These are phyloP conservation scores for Desmodesmus armatus DNA, from an alignment of 139 green algal genomes.

Conservation along the genomic window DNA sequence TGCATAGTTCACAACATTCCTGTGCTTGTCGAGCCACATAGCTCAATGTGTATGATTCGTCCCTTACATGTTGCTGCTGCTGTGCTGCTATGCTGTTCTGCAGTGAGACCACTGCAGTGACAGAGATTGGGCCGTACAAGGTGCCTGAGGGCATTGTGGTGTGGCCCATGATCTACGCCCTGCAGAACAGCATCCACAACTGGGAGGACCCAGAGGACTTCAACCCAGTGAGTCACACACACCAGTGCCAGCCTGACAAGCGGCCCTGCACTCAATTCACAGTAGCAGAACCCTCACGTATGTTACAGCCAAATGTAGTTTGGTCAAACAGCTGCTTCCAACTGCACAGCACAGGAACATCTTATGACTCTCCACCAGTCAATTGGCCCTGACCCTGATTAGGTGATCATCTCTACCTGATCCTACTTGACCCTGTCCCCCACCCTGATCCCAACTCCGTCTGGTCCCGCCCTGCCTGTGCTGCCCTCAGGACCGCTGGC, in stretches of 20 bases:
- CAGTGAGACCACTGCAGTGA: slow-evolving; percentile 58
- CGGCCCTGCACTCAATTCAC: background rate
- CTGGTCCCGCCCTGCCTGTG: background rate
- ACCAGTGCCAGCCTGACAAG: background rate
- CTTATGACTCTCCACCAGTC: background rate
- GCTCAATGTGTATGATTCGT: no score
- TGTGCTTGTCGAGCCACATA: no score
- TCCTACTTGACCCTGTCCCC: background rate
- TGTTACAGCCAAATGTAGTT: background rate
- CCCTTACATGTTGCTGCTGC: no score
- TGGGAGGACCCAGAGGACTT: slow-evolving; percentile 56
- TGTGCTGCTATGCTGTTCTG: background rate
- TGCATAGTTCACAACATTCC: no score
- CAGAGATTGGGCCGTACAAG: slow-evolving; percentile 52
- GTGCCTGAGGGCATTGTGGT: slow-evolving; percentile 63
- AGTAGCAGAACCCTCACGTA: background rate
- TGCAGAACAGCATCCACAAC: slow-evolving; percentile 65
- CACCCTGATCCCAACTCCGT: background rate
- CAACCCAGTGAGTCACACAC: slow-evolving; percentile 34
- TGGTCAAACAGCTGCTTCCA: background rate
- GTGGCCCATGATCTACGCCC: slow-evolving; percentile 72
- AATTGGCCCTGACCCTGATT: background rate
- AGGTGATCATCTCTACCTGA: background rate
- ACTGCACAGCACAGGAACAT: background rate
- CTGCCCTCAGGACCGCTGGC: slow-evolving; percentile 43